Base-by-base conservation (phyloP, 208 protist species). In the Leishmania lainsoni region DNA sequence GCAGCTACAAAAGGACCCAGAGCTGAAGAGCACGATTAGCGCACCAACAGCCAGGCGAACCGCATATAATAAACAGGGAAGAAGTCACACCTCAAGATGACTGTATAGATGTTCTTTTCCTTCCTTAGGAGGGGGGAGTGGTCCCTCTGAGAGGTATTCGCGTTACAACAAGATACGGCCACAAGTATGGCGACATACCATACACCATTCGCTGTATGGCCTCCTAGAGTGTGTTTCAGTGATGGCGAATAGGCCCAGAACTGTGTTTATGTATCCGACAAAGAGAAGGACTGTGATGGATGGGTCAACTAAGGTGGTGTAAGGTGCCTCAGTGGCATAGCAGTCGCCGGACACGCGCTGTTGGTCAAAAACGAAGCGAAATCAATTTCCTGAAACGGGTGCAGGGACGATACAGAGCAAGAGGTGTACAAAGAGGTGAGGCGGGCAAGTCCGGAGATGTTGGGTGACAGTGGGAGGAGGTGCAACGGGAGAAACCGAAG, bases 381-480 rank as follows among this genome's bases (percentile, higher is more conserved):
- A 14, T 2, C 54, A 58, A 26, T 58, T 58, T 26, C 0, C 54
- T 58, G 54, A 58, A 22, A 58, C 54, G 20, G 54, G 54, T 58
- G 54, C 54, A 58, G 20, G 3, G 12, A 22, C 20, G 54, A 26
- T 6, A 14, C 54, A 58, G 20, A 58, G 12, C 14, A 14, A 58
- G 54, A 45, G 12, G 8, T 22, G 20, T 6, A 58, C 17, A 58
- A 58, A 58, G 20, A 16, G 4, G 20, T 22, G 54, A 22, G 54
- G 17, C 54, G 20, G 8, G 20, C 54, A 58, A 59, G 51, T 12
- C 72, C 20, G 54, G 54, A 14, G 20, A 22, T 22, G 14, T 0
- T 32, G 8, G 39, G 81, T 12, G 77, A 81, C 14, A 58, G 52
- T 48, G 68, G 29, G 20, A 54, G 79, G 45, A 78, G 42, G 42